Base-by-base conservation (phyloP, 257 asterid species). In the Leptodermis oblonga region DNA sequence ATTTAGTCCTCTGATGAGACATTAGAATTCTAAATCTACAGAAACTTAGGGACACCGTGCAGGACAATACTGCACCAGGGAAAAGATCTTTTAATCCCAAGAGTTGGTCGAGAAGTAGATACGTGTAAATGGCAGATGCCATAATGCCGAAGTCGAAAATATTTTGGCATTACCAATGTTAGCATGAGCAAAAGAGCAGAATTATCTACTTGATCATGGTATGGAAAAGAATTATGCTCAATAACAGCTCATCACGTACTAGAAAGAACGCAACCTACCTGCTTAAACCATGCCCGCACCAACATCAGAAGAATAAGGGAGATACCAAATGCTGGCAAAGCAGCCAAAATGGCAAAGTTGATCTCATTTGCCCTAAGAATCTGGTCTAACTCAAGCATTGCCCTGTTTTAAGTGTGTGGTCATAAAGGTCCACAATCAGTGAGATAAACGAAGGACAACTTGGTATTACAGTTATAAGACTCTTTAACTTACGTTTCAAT, bases 321-420 rank as follows among this genome's bases (percentile, higher is more conserved):
- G 76, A 94, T 77, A 76, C 87, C 84, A 79, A 94, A 94, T 33
- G 99, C 99, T n/a, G 99, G 99, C 69, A 94, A 86, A 67, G 99
- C 99, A 84, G 97, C 97, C 77, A 94, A 81, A 82, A 94, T 85
- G 43, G 97, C 99, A 85, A 94, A 94, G 87, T 94, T 94, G 82
- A 94, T 94, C 74, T 94, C 99, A 34, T 94, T 94, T 78, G 99
- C 99, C 79, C 97, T 84, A 86, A 94, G 84, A 80, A 94, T 94
- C 85, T 91, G 97, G 83, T 94, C 97, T 75, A 94, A 88, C 90
- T 94, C 97, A 62, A 94, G 99, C 99, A 94, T 94, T 77, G 99
- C 99, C 80, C 99, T 94, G 83, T 73, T 73, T 63, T 62, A 76
- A 70, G 62, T 65, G 68, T 48, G 46, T 69, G 55, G 69, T 70